phyloP scores from a whole-genome alignment of 1,284 basidiomycete genomes.

The Wolfiporia cocos region DNA sequence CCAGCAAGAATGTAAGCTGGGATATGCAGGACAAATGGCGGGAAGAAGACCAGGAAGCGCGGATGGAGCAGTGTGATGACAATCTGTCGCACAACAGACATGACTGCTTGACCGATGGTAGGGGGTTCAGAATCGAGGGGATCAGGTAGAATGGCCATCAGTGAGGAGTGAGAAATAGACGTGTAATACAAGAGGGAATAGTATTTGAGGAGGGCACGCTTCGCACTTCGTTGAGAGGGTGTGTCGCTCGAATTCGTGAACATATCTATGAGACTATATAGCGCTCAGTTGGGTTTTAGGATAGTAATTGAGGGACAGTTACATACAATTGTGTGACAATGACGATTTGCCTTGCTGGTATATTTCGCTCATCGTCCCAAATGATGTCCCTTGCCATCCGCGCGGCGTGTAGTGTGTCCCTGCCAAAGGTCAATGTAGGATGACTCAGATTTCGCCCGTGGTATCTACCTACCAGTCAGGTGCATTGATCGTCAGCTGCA shows the following conservation, averaged over 20 bases:
- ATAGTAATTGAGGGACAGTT: neutral
- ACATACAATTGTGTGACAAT: conserved; percentile 75
- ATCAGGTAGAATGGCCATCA: conserved; percentile 61
- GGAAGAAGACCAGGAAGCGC: conserved; percentile 78
- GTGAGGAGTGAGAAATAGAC: conserved; percentile 59
- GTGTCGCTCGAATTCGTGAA: conserved; percentile 59
- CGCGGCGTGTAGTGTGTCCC: conserved; percentile 80
- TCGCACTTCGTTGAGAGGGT: conserved; percentile 33
- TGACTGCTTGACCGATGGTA: conserved; percentile 62
- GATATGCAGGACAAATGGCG: conserved; percentile 74
- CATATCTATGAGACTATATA: conserved; percentile 62
- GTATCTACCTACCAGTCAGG: conserved; percentile 72
- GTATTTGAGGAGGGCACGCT: conserved; percentile 69
- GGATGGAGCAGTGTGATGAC: conserved; percentile 67
- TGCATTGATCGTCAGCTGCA: conserved; percentile 81
- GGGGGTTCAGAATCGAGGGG: conserved; percentile 44
- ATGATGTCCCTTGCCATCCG: conserved; percentile 84
- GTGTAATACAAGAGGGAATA: conserved; percentile 79
- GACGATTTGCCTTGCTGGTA: conserved; percentile 73
- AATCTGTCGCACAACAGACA: conserved; percentile 69
- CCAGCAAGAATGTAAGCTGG: conserved; percentile 78
- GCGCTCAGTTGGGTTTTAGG: too few relatives aligned
- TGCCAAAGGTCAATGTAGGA: conserved; percentile 23
- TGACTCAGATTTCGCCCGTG: neutral
- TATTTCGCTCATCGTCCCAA: conserved; percentile 68